Evolutionary conservation across 2,329 filamentous ascomycete species (phyloP).

Genomic region (Penicillium sp.): DNA sequence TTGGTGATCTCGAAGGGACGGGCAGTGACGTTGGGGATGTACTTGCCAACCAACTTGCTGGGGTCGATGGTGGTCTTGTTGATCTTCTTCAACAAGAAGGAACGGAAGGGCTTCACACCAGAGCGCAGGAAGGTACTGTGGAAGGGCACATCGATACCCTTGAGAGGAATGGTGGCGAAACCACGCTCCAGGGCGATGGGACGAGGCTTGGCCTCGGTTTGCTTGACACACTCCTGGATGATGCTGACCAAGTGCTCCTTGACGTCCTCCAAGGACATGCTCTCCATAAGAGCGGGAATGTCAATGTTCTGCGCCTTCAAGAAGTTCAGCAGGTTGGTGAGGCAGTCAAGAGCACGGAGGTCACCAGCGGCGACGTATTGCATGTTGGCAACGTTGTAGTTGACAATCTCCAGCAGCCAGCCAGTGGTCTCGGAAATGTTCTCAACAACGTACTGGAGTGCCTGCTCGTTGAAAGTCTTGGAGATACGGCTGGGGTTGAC

Average conservation of each 20-base stretch:
- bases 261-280: slow-evolving; percentile 82
- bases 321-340: slow-evolving; percentile 84
- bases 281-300: slow-evolving; percentile 87
- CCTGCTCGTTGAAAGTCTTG: slow-evolving; percentile 98
- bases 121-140: slow-evolving; percentile 97
- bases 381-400: slow-evolving; percentile 76
- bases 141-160: slow-evolving; percentile 98
- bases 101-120: slow-evolving; percentile 98
- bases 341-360: slow-evolving; percentile 63
- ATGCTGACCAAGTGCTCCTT: slow-evolving; percentile 88
- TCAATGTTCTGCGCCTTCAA: slow-evolving; percentile 97
- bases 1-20: slow-evolving; percentile 92
- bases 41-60: slow-evolving; percentile 94
- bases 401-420: slow-evolving; percentile 98
- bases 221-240: slow-evolving; percentile 81
- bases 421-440: slow-evolving; percentile 90
- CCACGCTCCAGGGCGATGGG: slow-evolving; percentile 90
- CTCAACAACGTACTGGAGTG: slow-evolving; percentile 93
- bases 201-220: slow-evolving; percentile 82
- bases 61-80: slow-evolving; percentile 99
- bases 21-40: slow-evolving; percentile 98
- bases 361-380: slow-evolving; percentile 69
- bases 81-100: slow-evolving; percentile 99
- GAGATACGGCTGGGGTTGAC: slow-evolving; percentile 98
- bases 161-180: slow-evolving; percentile 93